These are phyloP conservation scores for Cercospora zeina DNA, from an alignment of 2,329 filamentous ascomycete species.

Conservation along the genomic window DNA sequence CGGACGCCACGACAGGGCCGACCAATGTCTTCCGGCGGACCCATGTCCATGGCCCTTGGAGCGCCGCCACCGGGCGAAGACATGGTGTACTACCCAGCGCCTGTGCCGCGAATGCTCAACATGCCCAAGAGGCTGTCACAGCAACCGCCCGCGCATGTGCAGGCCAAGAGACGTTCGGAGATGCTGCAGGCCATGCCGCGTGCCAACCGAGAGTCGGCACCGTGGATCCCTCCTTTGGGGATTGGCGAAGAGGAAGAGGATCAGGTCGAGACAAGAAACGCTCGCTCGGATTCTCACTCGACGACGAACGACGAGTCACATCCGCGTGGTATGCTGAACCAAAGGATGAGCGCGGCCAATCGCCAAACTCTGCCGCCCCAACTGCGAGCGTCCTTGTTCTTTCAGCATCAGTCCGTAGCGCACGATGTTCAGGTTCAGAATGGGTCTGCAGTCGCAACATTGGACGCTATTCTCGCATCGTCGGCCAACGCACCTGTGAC, in stretches of 20 bases:
- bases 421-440: conserved; percentile 62
- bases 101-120: conserved; percentile 90
- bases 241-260: conserved; percentile 24
- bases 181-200: conserved; percentile 57
- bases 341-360: conserved; percentile 44
- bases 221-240: conserved; percentile 44
- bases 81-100: conserved; percentile 95
- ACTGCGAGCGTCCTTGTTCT: conserved; percentile 86
- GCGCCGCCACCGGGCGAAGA: conserved; percentile 65
- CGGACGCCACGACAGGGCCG: conserved; percentile 36
- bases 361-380: conserved; percentile 68
- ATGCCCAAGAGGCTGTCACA: conserved; percentile 84
- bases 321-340: conserved; percentile 34
- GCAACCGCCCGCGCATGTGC: conserved; percentile 62
- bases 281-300: conserved; percentile 6
- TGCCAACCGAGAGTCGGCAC: conserved; percentile 55
- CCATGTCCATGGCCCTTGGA: conserved; percentile 38
- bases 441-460: conserved; percentile 80
- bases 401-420: conserved; percentile 65
- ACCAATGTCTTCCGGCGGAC: conserved; percentile 55
- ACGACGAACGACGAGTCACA: conserved; percentile 14
- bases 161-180: conserved; percentile 72
- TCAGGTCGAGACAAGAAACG: not conserved
- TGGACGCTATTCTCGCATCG: conserved; percentile 89
- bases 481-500: conserved; percentile 83